Evolutionary conservation across 129 eudicot species (phyloP), one percentile per base, ranked within the genome.

Genomic region (Tanacetum coccineum): DNA sequence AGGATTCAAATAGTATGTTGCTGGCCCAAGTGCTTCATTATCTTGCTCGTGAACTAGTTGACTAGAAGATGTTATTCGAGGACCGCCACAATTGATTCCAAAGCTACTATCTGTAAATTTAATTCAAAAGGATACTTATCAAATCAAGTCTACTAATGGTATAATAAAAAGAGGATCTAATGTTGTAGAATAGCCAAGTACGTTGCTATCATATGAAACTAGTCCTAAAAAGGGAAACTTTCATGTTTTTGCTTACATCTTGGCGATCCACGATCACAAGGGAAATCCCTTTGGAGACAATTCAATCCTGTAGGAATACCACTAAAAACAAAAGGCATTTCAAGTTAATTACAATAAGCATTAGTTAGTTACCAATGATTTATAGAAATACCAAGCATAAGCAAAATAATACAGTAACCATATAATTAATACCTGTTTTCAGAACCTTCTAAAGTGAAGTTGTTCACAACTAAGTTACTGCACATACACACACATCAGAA

Each of bases 381-480:
- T 50, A 1, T 15, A 32, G 3, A 67, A 13, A 21, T 57, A 67
- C 8, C 13, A 44, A n/a, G 13, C 22, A 13, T 50, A 45, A 1
- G 10, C 0, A 39, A 3, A 36, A 30, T n/a, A n/a, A n/a, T n/a
- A 1, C 0, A 40, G 26, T 2, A 7, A 66, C 6, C 15, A 26
- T 0, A 74, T 39, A 4, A 48, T 45, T 25, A 32, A 66, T 72
- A 83, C 94, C 94, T 80, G 83, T 76, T 79, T 49, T 67, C 70
- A 4, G 95, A 80, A 52, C 77, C 66, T 63, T 26, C 59, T 22
- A 71, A 25, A 2, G 79, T 78, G 87, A 92, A 81, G 82, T 92
- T 88, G 81, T 92, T 92, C 74, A 77, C 94, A 49, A 82, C 91
- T 67, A 91, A 67, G 76, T 91, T 90, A 61, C 97, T 90, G 82